phyloP scores from a whole-genome alignment of 1,284 basidiomycete genomes.

The Pisolithus thermaeus region DNA sequence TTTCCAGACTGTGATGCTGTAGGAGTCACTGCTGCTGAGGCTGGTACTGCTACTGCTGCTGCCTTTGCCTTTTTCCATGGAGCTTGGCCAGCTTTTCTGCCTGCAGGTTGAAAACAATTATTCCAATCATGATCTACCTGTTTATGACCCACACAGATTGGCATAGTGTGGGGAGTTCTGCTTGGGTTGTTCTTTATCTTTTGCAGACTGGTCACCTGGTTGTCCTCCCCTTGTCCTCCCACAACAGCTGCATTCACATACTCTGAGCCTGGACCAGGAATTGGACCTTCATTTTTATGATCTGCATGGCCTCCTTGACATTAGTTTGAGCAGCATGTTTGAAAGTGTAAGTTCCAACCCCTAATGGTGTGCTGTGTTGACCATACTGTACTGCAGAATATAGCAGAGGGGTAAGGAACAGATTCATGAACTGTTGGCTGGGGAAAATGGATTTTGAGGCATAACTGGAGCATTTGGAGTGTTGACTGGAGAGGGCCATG shows the following conservation, averaged over 20 bases:
- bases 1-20: too few species aligned
- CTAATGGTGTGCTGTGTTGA: too few species aligned
- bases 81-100: neutral
- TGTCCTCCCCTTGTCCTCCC: neutral
- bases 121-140: neutral
- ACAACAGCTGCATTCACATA: neutral
- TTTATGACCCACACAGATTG: neutral
- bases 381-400: too few species aligned
- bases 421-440: too few species aligned
- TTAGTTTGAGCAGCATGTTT: neutral
- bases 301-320: neutral
- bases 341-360: too few species aligned
- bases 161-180: neutral
- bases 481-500: too few species aligned
- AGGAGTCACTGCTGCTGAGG: too few species aligned
- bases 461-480: too few species aligned
- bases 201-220: neutral
- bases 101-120: neutral
- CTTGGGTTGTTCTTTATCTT: neutral
- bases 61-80: neutral
- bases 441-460: too few species aligned
- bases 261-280: neutral
- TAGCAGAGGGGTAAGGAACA: too few species aligned
- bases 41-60: too few species aligned
- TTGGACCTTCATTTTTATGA: neutral